Evolutionary conservation across 345 rosid genomes (phyloP).

Genomic region (Populus pruinosa): DNA sequence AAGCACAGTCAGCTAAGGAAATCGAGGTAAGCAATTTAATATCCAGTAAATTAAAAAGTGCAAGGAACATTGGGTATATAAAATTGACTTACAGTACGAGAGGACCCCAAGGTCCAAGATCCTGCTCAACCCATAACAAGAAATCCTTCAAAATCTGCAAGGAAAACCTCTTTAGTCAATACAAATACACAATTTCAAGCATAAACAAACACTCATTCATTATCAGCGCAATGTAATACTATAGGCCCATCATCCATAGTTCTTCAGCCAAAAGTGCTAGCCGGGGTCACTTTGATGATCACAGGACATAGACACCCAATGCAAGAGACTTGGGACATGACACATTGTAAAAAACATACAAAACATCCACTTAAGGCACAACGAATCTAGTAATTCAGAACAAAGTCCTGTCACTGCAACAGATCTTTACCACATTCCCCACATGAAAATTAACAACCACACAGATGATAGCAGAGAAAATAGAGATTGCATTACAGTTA

Average conservation of each 20-base stretch:
- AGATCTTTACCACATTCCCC: background rate
- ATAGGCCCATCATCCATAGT: no score
- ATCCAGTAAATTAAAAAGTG: background rate
- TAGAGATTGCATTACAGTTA: background rate
- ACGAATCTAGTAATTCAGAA: background rate
- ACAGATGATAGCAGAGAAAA: background rate
- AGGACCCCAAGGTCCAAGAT: conserved; percentile 99
- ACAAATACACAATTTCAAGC: conserved; percentile 3
- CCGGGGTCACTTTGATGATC: background rate
- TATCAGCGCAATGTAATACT: background rate
- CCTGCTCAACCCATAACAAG: conserved; percentile 86
- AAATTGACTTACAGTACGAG: conserved; percentile 70
- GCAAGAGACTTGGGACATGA: background rate
- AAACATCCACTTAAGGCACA: background rate
- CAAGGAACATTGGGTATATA: background rate
- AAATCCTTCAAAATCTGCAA: conserved; percentile 88
- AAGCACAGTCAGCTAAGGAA: background rate
- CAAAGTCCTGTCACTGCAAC: background rate
- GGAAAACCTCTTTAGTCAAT: conserved; percentile 16
- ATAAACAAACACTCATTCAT: background rate
- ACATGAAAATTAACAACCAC: background rate
- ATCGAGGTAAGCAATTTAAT: background rate
- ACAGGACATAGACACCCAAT: background rate
- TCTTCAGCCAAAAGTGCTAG: no score
- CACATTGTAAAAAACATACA: background rate